Percentiles rank a stretch among this genome's conserved stretches.
phyloP scores from a whole-genome alignment of 106 monocot genomes.

The Allium cepa region DNA sequence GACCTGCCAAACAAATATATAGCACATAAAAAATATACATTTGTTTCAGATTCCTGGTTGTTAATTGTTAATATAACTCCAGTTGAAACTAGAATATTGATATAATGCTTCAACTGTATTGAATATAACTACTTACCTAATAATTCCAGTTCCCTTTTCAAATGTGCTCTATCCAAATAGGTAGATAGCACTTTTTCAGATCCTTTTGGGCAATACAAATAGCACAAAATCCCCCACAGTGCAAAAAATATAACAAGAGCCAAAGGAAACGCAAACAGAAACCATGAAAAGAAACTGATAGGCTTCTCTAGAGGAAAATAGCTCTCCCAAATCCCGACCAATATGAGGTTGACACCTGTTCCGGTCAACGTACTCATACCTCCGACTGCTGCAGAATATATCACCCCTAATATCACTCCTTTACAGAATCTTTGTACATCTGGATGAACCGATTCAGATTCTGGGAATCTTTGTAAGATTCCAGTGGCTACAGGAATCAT shows the following conservation, averaged over 20 bases:
- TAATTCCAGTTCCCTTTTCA: conserved; percentile 66
- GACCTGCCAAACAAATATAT: conserved; percentile 32
- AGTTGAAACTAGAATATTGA: neutral
- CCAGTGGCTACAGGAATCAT: conserved; percentile 94
- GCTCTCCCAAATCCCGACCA: conserved; percentile 78
- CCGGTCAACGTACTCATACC: conserved; percentile 86
- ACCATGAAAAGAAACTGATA: conserved; percentile 84
- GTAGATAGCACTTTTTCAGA: conserved; percentile 37
- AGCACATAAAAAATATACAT: neutral
- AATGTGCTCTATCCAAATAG: conserved; percentile 56
- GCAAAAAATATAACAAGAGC: conserved; percentile 64
- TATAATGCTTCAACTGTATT: neutral
- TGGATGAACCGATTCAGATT: conserved; percentile 10
- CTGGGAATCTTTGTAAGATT: conserved; percentile 53
- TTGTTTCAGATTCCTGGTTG: neutral
- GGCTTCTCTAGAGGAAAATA: conserved; percentile 62
- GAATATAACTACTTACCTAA: conserved; percentile 32
- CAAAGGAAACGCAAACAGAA: conserved; percentile 73
- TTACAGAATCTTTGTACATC: conserved; percentile 53
- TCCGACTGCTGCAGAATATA: conserved; percentile 67
- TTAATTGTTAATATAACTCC: neutral
- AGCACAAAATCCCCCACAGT: conserved; percentile 64
- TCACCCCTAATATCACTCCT: conserved; percentile 75
- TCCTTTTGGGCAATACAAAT: conserved; percentile 51
- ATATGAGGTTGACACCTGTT: conserved; percentile 76